Evolutionary conservation across 2,329 filamentous ascomycete species (phyloP).

Genomic region (Sphaerulina populicola): DNA sequence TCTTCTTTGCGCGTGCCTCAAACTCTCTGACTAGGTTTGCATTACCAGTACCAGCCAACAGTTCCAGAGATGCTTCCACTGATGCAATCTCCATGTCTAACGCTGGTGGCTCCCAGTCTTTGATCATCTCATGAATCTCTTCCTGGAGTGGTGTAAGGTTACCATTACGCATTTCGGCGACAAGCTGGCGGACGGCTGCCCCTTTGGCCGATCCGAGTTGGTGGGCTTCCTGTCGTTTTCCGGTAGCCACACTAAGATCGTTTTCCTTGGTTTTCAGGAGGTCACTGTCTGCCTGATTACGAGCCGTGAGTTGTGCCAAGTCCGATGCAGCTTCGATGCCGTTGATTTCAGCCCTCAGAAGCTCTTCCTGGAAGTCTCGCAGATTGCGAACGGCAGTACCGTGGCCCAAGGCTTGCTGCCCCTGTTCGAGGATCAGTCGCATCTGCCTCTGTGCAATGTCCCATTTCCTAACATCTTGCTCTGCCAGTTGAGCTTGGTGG

Average conservation of each 20-base stretch:
- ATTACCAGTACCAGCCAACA: constrained; percentile 60
- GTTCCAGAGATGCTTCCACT: constrained; percentile 65
- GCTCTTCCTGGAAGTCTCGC: constrained; percentile 52
- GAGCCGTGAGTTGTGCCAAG: constrained; percentile 56
- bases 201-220: constrained; percentile 15
- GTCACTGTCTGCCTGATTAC: constrained; percentile 66
- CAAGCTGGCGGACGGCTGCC: constrained; percentile 22
- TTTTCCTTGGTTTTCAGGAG: constrained; percentile 53
- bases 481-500: constrained; percentile 35
- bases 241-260: constrained; percentile 48
- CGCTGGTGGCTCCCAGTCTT: constrained; percentile 33
- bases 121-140: constrained; percentile 23
- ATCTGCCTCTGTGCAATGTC: constrained; percentile 41
- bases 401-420: constrained; percentile 45
- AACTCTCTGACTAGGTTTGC: constrained; percentile 68
- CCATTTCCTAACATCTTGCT: constrained; percentile 41
- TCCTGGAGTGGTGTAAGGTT: constrained; percentile 21
- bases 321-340: constrained; percentile 79
- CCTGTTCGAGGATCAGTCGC: constrained; percentile 28
- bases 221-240: constrained; percentile 38
- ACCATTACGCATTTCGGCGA: constrained; percentile 1
- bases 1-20: constrained; percentile 61
- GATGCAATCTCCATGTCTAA: constrained; percentile 66
- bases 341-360: constrained; percentile 62
- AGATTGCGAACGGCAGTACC: constrained; percentile 56